Evolutionary conservation across 148 eudicot species (phyloP).

Genomic region (Vaccinium corymbosum): DNA sequence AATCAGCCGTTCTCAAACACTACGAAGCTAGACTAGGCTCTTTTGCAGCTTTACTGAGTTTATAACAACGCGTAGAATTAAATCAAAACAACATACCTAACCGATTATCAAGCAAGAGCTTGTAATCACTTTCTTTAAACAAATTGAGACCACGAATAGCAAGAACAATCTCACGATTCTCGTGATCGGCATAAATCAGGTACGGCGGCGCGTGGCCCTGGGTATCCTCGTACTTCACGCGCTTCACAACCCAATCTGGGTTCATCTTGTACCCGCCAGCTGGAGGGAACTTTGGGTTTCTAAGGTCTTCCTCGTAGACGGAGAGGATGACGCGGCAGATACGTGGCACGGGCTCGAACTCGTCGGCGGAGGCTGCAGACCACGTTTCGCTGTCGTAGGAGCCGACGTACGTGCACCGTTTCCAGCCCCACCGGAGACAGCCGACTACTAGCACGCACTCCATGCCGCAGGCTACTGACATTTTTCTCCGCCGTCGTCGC

Average conservation of each 20-base stretch:
- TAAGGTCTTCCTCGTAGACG: constrained; percentile 74
- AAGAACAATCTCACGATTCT: constrained; percentile 51
- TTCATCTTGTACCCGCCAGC: constrained; percentile 54
- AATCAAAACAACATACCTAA: constrained; percentile 38
- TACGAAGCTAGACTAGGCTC: background rate
- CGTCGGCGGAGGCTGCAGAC: constrained; percentile 63
- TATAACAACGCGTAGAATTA: background rate
- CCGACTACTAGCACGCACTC: constrained; percentile 65
- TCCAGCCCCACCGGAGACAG: constrained; percentile 79
- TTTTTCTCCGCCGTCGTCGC: background rate
- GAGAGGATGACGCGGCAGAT: constrained; percentile 65
- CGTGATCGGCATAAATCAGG: constrained; percentile 64
- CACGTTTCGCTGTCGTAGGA: constrained; percentile 85
- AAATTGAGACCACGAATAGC: constrained; percentile 77
- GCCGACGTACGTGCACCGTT: constrained; percentile 87
- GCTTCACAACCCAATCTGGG: constrained; percentile 65
- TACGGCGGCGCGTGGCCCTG: constrained; percentile 77
- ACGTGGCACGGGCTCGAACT: constrained; percentile 79
- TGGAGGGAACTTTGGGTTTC: constrained; percentile 45
- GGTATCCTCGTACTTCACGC: constrained; percentile 66
- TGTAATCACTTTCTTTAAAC: constrained; percentile 69
- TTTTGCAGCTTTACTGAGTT: background rate
- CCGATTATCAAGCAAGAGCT: constrained; percentile 53
- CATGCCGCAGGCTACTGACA: constrained; percentile 60
- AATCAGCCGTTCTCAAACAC: background rate